These are phyloP conservation scores for Alternaria sp. DNA, from an alignment of 2,329 filamentous ascomycete genomes.

Conservation along the genomic window DNA sequence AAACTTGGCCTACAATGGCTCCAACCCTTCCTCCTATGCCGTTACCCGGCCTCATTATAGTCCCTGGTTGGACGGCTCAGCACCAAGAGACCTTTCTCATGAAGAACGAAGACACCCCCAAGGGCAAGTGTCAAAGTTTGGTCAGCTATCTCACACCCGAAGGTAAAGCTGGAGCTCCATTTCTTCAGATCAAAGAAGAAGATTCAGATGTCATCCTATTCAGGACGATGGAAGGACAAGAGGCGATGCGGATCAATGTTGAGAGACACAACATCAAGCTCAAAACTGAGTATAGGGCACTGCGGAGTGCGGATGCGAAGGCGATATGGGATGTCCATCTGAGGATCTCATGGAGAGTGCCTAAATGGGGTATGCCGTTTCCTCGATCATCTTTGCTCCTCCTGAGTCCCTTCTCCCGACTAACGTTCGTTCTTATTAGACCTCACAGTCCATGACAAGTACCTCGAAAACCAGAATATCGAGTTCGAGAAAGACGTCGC, in stretches of 20 bases:
- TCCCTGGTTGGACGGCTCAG: slow-evolving; percentile 25
- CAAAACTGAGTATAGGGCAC: slow-evolving; percentile 24
- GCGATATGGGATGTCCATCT: slow-evolving; percentile 27
- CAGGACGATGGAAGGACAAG: slow-evolving; percentile 19
- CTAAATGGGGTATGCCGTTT: slow-evolving; percentile 25
- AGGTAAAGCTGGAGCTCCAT: slow-evolving; percentile 16
- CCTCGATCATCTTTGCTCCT: background rate
- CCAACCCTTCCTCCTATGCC: slow-evolving; percentile 20
- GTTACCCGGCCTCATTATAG: slow-evolving; percentile 25
- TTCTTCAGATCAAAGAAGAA: slow-evolving; percentile 23
- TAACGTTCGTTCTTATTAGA: background rate
- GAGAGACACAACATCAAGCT: slow-evolving; percentile 15
- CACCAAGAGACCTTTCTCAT: slow-evolving; percentile 22
- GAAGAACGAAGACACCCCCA: slow-evolving; percentile 20
- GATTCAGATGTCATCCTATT: slow-evolving; percentile 22
- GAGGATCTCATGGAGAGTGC: slow-evolving; percentile 14
- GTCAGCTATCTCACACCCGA: slow-evolving; percentile 15
- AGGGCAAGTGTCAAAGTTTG: slow-evolving; percentile 10
- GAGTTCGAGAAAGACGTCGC: slow-evolving; percentile 26
- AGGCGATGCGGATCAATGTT: slow-evolving; percentile 28
- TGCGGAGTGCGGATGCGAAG: slow-evolving; percentile 20
- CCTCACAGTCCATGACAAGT: slow-evolving; percentile 15
- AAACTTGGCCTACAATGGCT: slow-evolving; percentile 1
- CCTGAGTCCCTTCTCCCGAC: background rate
- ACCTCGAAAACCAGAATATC: background rate